Base-by-base conservation (phyloP, 306 rosid genomes). In the Malus sieversii region DNA sequence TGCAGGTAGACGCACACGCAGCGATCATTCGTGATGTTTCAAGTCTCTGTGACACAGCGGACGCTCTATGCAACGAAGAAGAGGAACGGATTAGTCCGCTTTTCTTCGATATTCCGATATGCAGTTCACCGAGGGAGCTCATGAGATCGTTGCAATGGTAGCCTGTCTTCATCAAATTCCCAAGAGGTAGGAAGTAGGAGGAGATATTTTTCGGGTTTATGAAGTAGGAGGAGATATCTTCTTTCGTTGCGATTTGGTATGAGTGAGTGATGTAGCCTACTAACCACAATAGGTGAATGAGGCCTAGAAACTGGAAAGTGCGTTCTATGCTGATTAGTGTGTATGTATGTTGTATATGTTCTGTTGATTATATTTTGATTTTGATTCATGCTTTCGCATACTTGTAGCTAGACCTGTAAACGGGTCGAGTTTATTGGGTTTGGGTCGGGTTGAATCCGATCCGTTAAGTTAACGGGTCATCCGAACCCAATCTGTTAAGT, bases 1-100 rank as follows among this genome's bases (percentile, higher is more conserved):
- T 79, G 63, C 85, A 92, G 97, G 96, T 84, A 22, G 96, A 90
- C 77, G 84, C 89, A 4, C 96, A 92, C 69, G 97, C 87, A 79
- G 90, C 88, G 12, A 77, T 92, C 14, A 84, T 90, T 78, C 76
- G 52, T 2, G 86, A 90, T 18, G 84, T 87, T 51, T 85, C 87
- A 3, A 81, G 75, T 71, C 77, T 92, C 58, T 92, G 97, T 13
- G 89, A 90, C 70, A 71, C 84, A n/a, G 89, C 89, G 14, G 96
- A 92, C 80, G 85, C 85, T 23, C 74, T 87, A 75, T 88, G 88
- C 51, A 38, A 30, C 40, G 79, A 78, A 42, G 80, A 85, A 51
- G 89, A 92, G 82, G 82, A 88, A 69, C 87, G 81, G 65, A 66
- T 74, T 12, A 82, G 86, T 22, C 86, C 84, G 70, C 77, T 85